A percentile compares a stretch with the other conserved stretches of the same genome.
These are phyloP conservation scores for Gonapodya prolifera DNA, from an alignment of 192 early-diverging fungal genomes.

Conservation along the genomic window DNA sequence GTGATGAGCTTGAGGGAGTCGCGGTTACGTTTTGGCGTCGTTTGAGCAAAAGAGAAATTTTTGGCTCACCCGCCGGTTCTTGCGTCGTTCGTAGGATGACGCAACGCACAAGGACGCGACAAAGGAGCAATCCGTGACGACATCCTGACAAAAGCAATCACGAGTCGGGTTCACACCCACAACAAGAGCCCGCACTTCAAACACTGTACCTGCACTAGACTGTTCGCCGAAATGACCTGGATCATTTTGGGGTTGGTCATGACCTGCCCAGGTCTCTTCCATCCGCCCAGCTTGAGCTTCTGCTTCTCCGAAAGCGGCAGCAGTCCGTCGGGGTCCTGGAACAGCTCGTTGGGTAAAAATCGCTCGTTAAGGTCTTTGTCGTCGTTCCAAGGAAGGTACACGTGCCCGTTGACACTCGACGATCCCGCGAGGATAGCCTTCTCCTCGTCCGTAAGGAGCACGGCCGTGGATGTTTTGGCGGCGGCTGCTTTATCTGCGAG, in stretches of 20 bases:
- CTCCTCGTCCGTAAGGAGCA: constrained; percentile 27
- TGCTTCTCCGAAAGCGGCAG: constrained; percentile 63
- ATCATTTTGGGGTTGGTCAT: constrained; percentile 59
- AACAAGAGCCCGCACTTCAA: neutral
- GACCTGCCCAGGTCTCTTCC: constrained; percentile 69
- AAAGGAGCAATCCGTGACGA: constrained; percentile 92
- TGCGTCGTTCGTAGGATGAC: constrained; percentile 13
- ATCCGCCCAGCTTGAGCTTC: constrained; percentile 52
- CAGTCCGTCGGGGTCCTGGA: constrained; percentile 68
- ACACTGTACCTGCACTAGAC: constrained; percentile 24
- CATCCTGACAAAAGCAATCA: constrained; percentile 62
- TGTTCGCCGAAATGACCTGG: constrained; percentile 32
- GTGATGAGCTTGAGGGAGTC: constrained; percentile 62
- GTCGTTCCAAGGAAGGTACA: constrained; percentile 60
- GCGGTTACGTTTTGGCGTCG: too few relatives aligned
- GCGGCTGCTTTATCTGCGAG: too few relatives aligned
- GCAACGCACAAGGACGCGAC: constrained; percentile 82
- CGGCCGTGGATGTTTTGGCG: neutral
- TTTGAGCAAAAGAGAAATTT: too few relatives aligned
- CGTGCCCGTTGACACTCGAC: constrained; percentile 56
- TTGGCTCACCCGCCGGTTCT: neutral
- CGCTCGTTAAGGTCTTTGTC: constrained; percentile 44
- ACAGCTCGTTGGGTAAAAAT: constrained; percentile 35
- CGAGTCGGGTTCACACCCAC: constrained; percentile 18
- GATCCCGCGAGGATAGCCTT: constrained; percentile 47